These are phyloP conservation scores for Trypanosoma boissoni DNA, from an alignment of 208 protist species.

Conservation along the genomic window DNA sequence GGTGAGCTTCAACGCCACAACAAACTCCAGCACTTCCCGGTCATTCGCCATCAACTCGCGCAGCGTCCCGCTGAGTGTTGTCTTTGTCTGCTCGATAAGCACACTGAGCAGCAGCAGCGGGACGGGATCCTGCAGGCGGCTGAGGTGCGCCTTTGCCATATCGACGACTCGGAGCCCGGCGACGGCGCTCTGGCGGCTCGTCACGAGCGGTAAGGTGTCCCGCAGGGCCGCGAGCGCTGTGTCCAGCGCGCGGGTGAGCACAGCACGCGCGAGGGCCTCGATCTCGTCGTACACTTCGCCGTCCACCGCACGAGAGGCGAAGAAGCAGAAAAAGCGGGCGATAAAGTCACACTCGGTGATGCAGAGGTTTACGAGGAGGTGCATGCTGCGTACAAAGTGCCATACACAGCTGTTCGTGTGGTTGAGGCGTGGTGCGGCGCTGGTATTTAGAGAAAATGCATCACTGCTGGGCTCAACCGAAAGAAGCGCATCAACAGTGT, in stretches of 20 bases:
- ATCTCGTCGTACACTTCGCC: constrained; percentile 48
- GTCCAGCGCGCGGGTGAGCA: constrained; percentile 44
- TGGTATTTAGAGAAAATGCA: constrained; percentile 39
- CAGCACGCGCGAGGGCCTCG: constrained; percentile 52
- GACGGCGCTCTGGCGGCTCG: constrained; percentile 48
- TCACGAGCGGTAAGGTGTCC: constrained; percentile 50
- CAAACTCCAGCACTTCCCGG: constrained; percentile 36
- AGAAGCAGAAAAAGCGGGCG: constrained; percentile 69
- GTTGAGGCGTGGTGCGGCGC: constrained; percentile 32
- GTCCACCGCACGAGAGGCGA: constrained; percentile 29
- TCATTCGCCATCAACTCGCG: constrained; percentile 62
- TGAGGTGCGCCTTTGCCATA: constrained; percentile 71
- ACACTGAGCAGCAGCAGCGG: constrained; percentile 77
- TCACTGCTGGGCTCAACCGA: constrained; percentile 44
- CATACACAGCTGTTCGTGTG: constrained; percentile 61
- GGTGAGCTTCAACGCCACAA: constrained; percentile 39
- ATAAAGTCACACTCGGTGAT: constrained; percentile 77
- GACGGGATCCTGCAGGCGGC: constrained; percentile 73
- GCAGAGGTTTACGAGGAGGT: constrained; percentile 52
- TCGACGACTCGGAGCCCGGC: constrained; percentile 68
- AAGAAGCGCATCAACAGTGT: constrained; percentile 48
- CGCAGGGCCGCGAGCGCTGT: constrained; percentile 34
- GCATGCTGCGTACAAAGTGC: constrained; percentile 52
- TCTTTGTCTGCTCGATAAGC: constrained; percentile 72
- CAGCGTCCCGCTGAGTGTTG: constrained; percentile 45